Conservation (phyloP, 2,329 filamentous ascomycete genomes). For the Colletotrichum higginsianum region DNA sequence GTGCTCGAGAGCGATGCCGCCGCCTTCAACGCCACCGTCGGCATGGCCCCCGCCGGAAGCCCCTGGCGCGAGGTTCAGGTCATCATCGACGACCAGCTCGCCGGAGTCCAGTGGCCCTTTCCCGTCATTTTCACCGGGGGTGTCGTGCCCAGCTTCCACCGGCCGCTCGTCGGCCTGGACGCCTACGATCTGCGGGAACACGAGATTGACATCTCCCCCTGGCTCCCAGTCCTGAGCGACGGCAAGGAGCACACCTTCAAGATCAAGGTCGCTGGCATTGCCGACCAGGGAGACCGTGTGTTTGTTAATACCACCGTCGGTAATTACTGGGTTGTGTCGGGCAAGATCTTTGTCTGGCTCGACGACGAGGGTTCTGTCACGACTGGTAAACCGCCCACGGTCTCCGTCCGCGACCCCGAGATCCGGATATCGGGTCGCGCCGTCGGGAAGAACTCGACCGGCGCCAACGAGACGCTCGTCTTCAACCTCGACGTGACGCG, state of each 20-base stretch:
- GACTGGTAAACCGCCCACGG: constrained; percentile 59
- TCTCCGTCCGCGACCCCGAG: constrained; percentile 54
- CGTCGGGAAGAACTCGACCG: constrained; percentile 60
- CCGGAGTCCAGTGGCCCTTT: constrained; percentile 86
- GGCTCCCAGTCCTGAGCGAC: constrained; percentile 78
- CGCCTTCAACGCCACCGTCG: constrained; percentile 71
- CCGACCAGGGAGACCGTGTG: constrained; percentile 66
- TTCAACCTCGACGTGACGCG: constrained; percentile 73
- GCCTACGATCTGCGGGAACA: constrained; percentile 85
- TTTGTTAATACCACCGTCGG: constrained; percentile 69
- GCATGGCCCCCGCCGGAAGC: constrained; percentile 75
- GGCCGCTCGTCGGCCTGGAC: constrained; percentile 83
- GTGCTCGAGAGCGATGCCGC: constrained; percentile 73
- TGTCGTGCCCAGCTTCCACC: constrained; percentile 81
- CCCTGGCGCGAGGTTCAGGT: constrained; percentile 86
- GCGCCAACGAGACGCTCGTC: constrained; percentile 71
- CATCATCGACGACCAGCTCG: constrained; percentile 79
- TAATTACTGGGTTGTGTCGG: constrained; percentile 82
- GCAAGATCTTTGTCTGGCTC: constrained; percentile 86
- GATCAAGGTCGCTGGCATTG: constrained; percentile 76
- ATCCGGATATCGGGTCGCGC: constrained; percentile 66
- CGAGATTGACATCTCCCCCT: constrained; percentile 87
- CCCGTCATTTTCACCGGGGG: constrained; percentile 88
- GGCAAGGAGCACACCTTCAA: constrained; percentile 76
- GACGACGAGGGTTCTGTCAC: constrained; percentile 67